A percentile compares a stretch with the other conserved stretches of the same genome.
Evolutionary conservation across 2,329 filamentous ascomycete genomes (phyloP).

Genomic region (Microdochium paspali): DNA sequence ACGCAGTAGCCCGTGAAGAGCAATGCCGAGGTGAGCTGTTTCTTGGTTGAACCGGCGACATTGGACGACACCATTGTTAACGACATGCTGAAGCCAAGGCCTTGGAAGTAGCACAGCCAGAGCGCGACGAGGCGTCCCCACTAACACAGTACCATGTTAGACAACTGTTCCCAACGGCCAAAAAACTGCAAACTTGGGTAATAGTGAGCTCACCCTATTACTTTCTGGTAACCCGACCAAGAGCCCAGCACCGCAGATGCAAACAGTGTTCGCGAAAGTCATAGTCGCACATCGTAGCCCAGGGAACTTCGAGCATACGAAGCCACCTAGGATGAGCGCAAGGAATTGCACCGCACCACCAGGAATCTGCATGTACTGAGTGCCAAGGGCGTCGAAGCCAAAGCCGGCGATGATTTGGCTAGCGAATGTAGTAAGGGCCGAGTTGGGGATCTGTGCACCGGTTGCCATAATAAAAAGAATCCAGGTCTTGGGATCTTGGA

Average conservation of each 20-base stretch:
- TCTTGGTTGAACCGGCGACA: conserved; percentile 22
- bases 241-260: conserved; percentile 40
- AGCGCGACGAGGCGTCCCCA: conserved; percentile 48
- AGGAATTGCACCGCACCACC: conserved; percentile 48
- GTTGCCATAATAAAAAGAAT: conserved; percentile 42
- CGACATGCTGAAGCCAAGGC: conserved; percentile 20
- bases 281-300: conserved; percentile 44
- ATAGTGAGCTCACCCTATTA: conserved; percentile 34
- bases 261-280: conserved; percentile 44
- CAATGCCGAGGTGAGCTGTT: conserved; percentile 18
- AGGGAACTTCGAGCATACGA: conserved; percentile 41
- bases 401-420: conserved; percentile 15
- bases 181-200: too few species aligned
- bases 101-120: conserved; percentile 34
- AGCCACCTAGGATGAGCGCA: conserved; percentile 38
- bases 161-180: too few species aligned
- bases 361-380: conserved; percentile 50
- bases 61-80: conserved; percentile 22
- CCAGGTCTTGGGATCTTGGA: conserved; percentile 45
- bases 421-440: conserved; percentile 38
- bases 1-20: conserved; percentile 21
- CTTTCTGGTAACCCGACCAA: conserved; percentile 38
- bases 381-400: conserved; percentile 34
- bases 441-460: conserved; percentile 46
- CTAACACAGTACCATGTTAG: conserved; percentile 5